A percentile compares a stretch with the other conserved stretches of the same genome.
Conservation (phyloP, 1,284 basidiomycete species). For the Inonotus obliquus region DNA sequence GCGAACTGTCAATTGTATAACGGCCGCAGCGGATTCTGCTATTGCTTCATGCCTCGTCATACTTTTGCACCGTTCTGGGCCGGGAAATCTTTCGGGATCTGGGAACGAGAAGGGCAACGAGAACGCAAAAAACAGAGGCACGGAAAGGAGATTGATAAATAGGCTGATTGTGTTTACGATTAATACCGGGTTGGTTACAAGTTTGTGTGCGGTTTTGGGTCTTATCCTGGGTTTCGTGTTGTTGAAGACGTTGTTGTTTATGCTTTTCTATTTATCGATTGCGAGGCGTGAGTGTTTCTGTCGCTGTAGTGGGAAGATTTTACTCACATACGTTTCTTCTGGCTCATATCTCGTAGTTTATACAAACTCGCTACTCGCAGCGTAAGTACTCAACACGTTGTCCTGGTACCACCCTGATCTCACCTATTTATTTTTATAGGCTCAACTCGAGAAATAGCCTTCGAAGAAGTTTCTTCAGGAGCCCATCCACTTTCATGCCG, state of each 20-base stretch:
- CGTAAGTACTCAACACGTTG: not conserved
- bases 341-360: slow-evolving; percentile 9
- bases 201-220: slow-evolving; percentile 12
- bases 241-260: slow-evolving; percentile 12
- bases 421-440: not conserved
- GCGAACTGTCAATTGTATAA: slow-evolving; percentile 12
- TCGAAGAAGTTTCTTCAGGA: not conserved
- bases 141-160: slow-evolving; percentile 1
- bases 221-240: slow-evolving; percentile 14
- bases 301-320: not conserved
- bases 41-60: slow-evolving; percentile 11
- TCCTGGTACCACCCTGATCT: not conserved
- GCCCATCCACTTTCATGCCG: not conserved
- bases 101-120: not conserved
- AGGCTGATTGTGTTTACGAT: slow-evolving; percentile 17
- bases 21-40: slow-evolving; percentile 5
- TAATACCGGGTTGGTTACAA: slow-evolving; percentile 18
- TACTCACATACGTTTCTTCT: not conserved
- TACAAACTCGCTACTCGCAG: slow-evolving; percentile 15
- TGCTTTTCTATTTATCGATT: slow-evolving; percentile 14
- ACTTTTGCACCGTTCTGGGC: slow-evolving; percentile 9
- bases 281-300: slow-evolving; percentile 4
- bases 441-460: slow-evolving; percentile 4
- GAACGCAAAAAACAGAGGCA: slow-evolving; percentile 4
- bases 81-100: not conserved